Evolutionary conservation across 208 protist genomes (phyloP).

Genomic region (Acanthamoeba triangularis): DNA sequence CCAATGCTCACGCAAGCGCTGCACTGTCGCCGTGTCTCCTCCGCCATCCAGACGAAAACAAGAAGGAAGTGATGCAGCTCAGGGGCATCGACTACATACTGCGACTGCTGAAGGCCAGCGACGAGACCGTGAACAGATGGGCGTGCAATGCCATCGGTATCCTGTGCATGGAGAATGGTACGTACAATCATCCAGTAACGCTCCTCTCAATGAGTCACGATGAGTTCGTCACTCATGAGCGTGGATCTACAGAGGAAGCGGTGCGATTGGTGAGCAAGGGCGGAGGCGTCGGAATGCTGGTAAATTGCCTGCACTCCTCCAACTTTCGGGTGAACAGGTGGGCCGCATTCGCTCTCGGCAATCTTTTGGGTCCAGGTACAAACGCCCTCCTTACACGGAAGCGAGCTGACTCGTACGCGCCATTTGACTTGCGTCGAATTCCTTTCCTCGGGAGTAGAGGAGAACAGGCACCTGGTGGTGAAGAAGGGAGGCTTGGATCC

Average conservation of each 20-base stretch:
- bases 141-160: conserved; percentile 40
- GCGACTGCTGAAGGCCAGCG: not conserved
- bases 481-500: conserved; percentile 46
- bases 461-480: conserved; percentile 48
- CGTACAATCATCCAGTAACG: not conserved
- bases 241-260: conserved; percentile 8
- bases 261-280: conserved; percentile 52
- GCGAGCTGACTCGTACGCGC: too few species aligned
- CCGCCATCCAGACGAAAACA: conserved; percentile 19
- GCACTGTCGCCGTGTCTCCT: not conserved
- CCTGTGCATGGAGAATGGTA: conserved; percentile 55
- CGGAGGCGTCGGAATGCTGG: not conserved
- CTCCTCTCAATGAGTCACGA: not conserved
- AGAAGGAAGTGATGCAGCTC: conserved; percentile 37
- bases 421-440: too few species aligned
- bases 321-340: conserved; percentile 22
- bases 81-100: conserved; percentile 26
- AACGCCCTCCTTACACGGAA: not conserved
- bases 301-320: conserved; percentile 7
- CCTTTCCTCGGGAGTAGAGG: not conserved
- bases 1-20: not conserved
- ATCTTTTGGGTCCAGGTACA: conserved; percentile 1
- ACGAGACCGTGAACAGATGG: conserved; percentile 30
- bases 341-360: conserved; percentile 32
- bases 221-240: not conserved